Conservation (phyloP, 1,284 basidiomycete genomes). For the Kalmanozyma brasiliensis region DNA sequence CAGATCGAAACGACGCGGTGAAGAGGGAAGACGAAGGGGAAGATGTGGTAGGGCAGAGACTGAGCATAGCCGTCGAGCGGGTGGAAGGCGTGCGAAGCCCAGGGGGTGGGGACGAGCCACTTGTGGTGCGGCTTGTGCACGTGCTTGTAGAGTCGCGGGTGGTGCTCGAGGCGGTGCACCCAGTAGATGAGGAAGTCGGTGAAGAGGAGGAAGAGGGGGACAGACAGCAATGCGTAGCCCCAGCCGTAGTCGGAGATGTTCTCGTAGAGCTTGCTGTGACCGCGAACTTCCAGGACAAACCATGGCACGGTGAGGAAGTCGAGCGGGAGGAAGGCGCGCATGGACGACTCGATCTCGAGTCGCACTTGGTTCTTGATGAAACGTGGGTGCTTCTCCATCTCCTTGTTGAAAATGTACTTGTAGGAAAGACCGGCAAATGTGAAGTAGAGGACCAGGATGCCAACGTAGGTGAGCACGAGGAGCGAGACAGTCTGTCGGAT, state of each 20-base stretch:
- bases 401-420: conserved; percentile 88
- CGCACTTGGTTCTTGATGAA: conserved; percentile 85
- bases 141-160: conserved; percentile 86
- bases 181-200: conserved; percentile 94
- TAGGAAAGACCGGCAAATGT: conserved; percentile 82
- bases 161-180: conserved; percentile 90
- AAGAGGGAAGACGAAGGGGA: conserved; percentile 89
- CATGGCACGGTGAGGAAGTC: conserved; percentile 84
- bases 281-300: conserved; percentile 92
- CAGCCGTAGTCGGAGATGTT: conserved; percentile 72
- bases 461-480: conserved; percentile 78
- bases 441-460: conserved; percentile 77
- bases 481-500: conserved; percentile 81
- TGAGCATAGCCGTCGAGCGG: conserved; percentile 93
- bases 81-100: conserved; percentile 97
- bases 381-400: conserved; percentile 93
- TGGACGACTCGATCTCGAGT: conserved; percentile 81
- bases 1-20: conserved; percentile 71
- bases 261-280: conserved; percentile 83
- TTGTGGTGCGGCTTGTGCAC: conserved; percentile 97
- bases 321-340: conserved; percentile 79
- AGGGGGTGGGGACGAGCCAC: conserved; percentile 97
- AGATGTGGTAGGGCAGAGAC: conserved; percentile 93
- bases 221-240: conserved; percentile 61
- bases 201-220: conserved; percentile 79